Conservation (phyloP, 2,329 filamentous ascomycete species). For the Xylariaceae sp. region DNA sequence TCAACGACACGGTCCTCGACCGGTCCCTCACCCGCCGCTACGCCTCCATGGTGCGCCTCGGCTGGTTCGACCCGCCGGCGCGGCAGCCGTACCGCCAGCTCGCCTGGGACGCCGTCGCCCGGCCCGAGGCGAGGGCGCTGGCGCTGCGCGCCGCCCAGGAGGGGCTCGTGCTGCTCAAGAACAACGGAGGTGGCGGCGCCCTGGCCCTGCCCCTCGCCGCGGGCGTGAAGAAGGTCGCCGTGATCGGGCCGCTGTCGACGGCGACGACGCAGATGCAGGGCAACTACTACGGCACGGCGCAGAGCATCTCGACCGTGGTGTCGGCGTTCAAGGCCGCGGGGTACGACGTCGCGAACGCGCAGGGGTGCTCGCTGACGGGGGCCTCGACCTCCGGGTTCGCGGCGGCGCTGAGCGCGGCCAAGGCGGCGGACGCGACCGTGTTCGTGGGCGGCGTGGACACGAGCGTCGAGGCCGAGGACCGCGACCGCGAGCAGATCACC, state of each 20-base stretch:
- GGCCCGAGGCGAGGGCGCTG: slow-evolving; percentile 47
- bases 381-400: slow-evolving; percentile 27
- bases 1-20: slow-evolving; percentile 43
- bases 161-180: slow-evolving; percentile 46
- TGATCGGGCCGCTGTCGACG: slow-evolving; percentile 57
- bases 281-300: slow-evolving; percentile 38
- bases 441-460: slow-evolving; percentile 53
- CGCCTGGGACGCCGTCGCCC: slow-evolving; percentile 51
- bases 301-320: slow-evolving; percentile 22
- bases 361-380: slow-evolving; percentile 22
- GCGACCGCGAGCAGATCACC: slow-evolving; percentile 44
- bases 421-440: slow-evolving; percentile 45
- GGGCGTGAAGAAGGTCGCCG: slow-evolving; percentile 45
- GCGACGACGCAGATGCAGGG: slow-evolving; percentile 54
- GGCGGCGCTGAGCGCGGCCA: slow-evolving; percentile 33
- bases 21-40: slow-evolving; percentile 48
- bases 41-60: slow-evolving; percentile 48
- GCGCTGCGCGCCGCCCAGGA: slow-evolving; percentile 50
- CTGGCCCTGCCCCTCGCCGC: slow-evolving; percentile 32
- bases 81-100: slow-evolving; percentile 47
- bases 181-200: slow-evolving; percentile 38
- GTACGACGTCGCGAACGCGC: slow-evolving; percentile 18
- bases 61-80: slow-evolving; percentile 51
- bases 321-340: slow-evolving; percentile 19
- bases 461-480: slow-evolving; percentile 45